Base-by-base conservation (phyloP, 345 rosid species). In the Hibiscus mutabilis region DNA sequence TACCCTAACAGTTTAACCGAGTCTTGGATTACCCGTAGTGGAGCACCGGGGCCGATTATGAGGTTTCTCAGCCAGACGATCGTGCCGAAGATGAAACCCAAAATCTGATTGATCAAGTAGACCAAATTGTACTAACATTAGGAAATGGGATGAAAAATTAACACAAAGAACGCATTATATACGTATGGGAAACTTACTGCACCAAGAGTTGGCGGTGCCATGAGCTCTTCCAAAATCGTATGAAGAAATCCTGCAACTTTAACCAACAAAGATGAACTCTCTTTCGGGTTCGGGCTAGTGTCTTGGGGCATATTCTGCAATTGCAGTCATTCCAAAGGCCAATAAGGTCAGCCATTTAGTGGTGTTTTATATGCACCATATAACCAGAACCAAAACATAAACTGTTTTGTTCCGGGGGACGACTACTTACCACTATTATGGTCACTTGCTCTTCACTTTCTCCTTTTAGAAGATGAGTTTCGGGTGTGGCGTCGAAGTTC, bases 1-100 rank as follows among this genome's bases (percentile, higher is more conserved):
- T 89, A 89, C 98, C 99, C 98, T 18, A 95, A 90, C 80, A 92
- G 84, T 85, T 82, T 73, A 79, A 90, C 74, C 3, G 99, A 92
- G 84, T 81, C 86, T 75, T 89, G 94, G 72, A 95, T 33, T 55
- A 92, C 91, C 13, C 86, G 75, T 46, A 95, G 69, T 5, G 98
- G 98, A 24, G 99, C 98, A 22, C 40, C 53, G 6, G 84, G 80
- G 42, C 99, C 99, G 42, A 95, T 84, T 66, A 95, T 80, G 40
- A 95, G 92, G 62, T 82, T 84, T 79, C 84, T 90, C 75, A 95
- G 87, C 84, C 93, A 92, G 15, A 64, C 24, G 3, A 71, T 78
- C 9, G 99, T 85, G 40, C 99, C 99, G n/a, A 95, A 89, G 61
- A 83, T 11, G 82, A 95, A 85, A 70, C 99, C 98, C 2, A 89